Conservation (phyloP, 106 monocot species). For the Agapanthus africanus region DNA sequence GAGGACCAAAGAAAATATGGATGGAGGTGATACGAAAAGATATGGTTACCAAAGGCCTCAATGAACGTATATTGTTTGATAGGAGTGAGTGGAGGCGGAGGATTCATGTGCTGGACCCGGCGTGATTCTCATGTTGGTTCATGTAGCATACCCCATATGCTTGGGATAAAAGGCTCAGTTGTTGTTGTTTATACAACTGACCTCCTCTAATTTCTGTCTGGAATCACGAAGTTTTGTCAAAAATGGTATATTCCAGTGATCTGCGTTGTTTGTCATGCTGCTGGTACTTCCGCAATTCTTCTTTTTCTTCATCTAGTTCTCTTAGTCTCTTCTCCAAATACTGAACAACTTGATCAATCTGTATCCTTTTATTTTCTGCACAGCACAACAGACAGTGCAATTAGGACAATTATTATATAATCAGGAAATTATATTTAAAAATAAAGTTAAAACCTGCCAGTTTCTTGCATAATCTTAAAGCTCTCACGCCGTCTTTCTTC, state of each 20-base stretch:
- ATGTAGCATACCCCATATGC: no score
- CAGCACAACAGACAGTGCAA: constrained; percentile 5
- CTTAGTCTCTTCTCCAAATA: constrained; percentile 87
- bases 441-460: constrained; percentile 43
- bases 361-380: constrained; percentile 83
- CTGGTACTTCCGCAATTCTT: constrained; percentile 90
- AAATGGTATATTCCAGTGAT: constrained; percentile 91
- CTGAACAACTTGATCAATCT: constrained; percentile 98
- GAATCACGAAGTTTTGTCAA: constrained; percentile 81
- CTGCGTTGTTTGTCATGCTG: constrained; percentile 91
- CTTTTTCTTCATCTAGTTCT: constrained; percentile 99
- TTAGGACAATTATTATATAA: neutral
- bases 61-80: no score
- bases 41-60: no score
- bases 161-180: no score
- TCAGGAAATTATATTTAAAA: constrained; percentile 1
- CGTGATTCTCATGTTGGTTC: no score
- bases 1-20: no score
- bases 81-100: no score
- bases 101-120: no score
- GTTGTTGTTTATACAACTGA: no score
- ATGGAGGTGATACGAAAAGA: no score
- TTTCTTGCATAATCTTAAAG: constrained; percentile 99
- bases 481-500: constrained; percentile 94
- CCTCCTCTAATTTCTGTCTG: constrained; percentile 63